Conservation (phyloP, 257 asterid species). For the Solanum medicagineum region DNA sequence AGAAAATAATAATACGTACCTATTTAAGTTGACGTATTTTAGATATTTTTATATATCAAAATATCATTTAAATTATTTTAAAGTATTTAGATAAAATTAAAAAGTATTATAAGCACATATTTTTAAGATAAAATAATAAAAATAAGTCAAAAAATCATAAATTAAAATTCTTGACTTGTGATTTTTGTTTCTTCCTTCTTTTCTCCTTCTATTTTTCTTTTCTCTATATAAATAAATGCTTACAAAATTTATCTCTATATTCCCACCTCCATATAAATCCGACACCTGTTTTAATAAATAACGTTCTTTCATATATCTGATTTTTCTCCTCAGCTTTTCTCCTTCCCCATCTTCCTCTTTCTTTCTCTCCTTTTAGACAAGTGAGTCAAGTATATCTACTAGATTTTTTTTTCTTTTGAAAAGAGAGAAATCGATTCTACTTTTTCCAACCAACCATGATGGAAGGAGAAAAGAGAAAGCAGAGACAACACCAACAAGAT, state of each 20-base stretch:
- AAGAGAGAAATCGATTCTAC: not conserved
- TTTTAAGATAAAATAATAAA: too few species aligned
- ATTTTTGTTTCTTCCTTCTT: not conserved
- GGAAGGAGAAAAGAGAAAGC: conserved; percentile 46
- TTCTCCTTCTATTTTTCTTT: not conserved
- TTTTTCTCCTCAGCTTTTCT: not conserved
- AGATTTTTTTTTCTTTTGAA: too few species aligned
- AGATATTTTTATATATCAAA: too few species aligned
- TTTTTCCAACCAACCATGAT: not conserved
- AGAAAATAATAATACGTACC: too few species aligned
- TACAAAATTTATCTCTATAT: not conserved
- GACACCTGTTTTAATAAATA: conserved; percentile 1
- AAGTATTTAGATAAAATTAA: too few species aligned
- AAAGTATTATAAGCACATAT: too few species aligned
- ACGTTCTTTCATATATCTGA: conserved; percentile 5
- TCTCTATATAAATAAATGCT: not conserved
- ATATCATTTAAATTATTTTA: too few species aligned
- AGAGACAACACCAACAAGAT: conserved; percentile 23
- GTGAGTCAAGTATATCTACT: not conserved
- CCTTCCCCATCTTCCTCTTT: conserved; percentile 1
- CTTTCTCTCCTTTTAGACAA: not conserved
- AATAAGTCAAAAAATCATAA: too few species aligned
- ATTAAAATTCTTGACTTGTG: too few species aligned
- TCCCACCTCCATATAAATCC: conserved; percentile 34
- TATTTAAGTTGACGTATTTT: too few species aligned